Evolutionary conservation across 1,284 basidiomycete species (phyloP).

Genomic region (Rhodotorula mucilaginosa): DNA sequence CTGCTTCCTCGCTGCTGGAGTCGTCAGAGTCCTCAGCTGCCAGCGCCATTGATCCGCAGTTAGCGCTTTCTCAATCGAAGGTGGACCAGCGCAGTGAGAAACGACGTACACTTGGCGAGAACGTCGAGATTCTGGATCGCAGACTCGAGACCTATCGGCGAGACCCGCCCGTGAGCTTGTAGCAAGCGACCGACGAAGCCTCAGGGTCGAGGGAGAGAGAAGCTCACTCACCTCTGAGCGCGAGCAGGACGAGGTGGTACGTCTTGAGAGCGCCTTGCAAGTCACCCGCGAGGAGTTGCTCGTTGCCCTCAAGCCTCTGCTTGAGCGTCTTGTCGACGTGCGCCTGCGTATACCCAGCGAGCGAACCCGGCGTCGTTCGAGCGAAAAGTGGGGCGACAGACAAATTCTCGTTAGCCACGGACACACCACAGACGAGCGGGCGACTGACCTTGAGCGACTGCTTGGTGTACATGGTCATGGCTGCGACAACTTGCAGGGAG

Average conservation of each 20-base stretch:
- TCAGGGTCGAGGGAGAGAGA: not conserved
- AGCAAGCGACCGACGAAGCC: no score
- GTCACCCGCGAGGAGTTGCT: conserved; percentile 28
- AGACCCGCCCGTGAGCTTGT: no score
- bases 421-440: not conserved
- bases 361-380: no score
- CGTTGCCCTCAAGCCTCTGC: conserved; percentile 27
- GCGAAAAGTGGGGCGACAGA: not conserved
- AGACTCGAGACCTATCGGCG: not conserved
- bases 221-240: conserved; percentile 18
- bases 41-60: no score
- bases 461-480: not conserved
- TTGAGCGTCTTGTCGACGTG: conserved; percentile 17
- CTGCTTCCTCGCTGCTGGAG: not conserved
- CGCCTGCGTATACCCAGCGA: not conserved
- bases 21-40: not conserved
- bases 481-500: not conserved
- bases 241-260: conserved; percentile 29
- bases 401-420: not conserved
- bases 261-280: conserved; percentile 14
- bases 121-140: no score
- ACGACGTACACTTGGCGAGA: not conserved
- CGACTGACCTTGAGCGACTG: not conserved
- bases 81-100: not conserved
- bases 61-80: no score